phyloP scores from a whole-genome alignment of 371 early-diverging fungal genomes.

The Nematocida homosporus region DNA sequence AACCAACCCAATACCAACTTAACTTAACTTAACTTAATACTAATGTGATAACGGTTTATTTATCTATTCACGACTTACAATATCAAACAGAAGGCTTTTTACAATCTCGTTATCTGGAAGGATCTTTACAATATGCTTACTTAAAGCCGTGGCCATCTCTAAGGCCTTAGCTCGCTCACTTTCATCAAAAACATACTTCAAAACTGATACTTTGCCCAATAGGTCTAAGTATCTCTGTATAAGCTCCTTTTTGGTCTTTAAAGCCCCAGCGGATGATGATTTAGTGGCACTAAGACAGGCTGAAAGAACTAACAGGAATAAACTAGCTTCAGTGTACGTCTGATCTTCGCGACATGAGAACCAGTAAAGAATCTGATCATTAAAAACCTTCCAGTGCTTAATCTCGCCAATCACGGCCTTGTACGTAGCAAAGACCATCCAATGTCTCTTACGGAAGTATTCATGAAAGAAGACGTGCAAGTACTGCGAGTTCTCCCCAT shows the following conservation, averaged over 20 bases:
- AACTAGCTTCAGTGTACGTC: neutral
- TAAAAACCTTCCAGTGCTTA: slow-evolving; percentile 53
- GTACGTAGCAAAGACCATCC: slow-evolving; percentile 34
- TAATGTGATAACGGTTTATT: neutral
- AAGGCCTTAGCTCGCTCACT: neutral
- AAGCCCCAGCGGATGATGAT: neutral
- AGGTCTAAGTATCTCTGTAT: slow-evolving; percentile 39
- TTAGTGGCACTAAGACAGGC: slow-evolving; percentile 17
- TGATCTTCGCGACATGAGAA: slow-evolving; percentile 13
- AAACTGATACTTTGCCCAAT: slow-evolving; percentile 20
- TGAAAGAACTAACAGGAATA: neutral
- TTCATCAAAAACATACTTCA: slow-evolving; percentile 1
- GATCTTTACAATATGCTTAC: slow-evolving; percentile 44
- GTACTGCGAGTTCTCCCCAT: slow-evolving; percentile 32
- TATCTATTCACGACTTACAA: slow-evolving; percentile 12
- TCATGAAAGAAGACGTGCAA: slow-evolving; percentile 43
- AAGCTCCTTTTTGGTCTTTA: slow-evolving; percentile 23
- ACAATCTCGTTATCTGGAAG: slow-evolving; percentile 43
- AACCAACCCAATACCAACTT: too few relatives aligned
- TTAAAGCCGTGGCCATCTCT: slow-evolving; percentile 27
- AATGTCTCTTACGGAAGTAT: slow-evolving; percentile 41
- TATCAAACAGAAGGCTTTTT: slow-evolving; percentile 44
- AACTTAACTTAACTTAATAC: neutral
- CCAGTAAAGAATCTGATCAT: slow-evolving; percentile 53
- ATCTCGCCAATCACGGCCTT: slow-evolving; percentile 2